Evolutionary conservation across 1,284 basidiomycete species (phyloP).

Genomic region (Ceratobasidium sp.): DNA sequence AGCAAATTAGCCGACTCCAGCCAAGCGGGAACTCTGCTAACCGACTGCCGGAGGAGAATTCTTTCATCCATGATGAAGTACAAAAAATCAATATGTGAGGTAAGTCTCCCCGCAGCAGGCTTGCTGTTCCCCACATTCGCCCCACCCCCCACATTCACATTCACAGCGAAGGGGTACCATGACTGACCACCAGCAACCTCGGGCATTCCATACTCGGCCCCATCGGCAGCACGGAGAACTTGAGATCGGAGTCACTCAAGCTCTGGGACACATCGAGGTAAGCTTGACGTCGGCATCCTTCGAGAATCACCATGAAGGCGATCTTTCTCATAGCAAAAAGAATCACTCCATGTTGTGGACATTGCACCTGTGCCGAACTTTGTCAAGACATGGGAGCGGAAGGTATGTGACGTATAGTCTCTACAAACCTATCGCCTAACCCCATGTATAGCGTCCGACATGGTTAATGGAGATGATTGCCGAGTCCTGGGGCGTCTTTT

Average conservation of each 20-base stretch:
- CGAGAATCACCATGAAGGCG: neutral
- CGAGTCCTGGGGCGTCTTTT: slow-evolving; percentile 61
- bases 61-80: slow-evolving; percentile 25
- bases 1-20: slow-evolving; percentile 6
- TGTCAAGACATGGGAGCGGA: slow-evolving; percentile 68
- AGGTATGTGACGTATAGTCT: slow-evolving; percentile 64
- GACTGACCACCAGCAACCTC: slow-evolving; percentile 28
- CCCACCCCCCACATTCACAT: neutral
- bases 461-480: slow-evolving; percentile 51
- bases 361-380: slow-evolving; percentile 60
- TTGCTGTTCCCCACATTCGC: slow-evolving; percentile 20
- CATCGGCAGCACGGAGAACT: slow-evolving; percentile 42
- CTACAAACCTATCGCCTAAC: neutral
- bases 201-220: slow-evolving; percentile 42
- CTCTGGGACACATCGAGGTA: slow-evolving; percentile 34
- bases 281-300: neutral
- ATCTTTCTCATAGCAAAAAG: slow-evolving; percentile 21
- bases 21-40: slow-evolving; percentile 15
- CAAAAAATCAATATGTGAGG: slow-evolving; percentile 36
- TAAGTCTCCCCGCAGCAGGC: slow-evolving; percentile 26
- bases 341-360: slow-evolving; percentile 53
- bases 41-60: slow-evolving; percentile 30
- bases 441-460: slow-evolving; percentile 54
- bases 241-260: slow-evolving; percentile 42
- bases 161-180: slow-evolving; percentile 1